Evolutionary conservation across 495 filamentous ascomycete species (phyloP).

Genomic region (Chlorociboria aeruginascens): DNA sequence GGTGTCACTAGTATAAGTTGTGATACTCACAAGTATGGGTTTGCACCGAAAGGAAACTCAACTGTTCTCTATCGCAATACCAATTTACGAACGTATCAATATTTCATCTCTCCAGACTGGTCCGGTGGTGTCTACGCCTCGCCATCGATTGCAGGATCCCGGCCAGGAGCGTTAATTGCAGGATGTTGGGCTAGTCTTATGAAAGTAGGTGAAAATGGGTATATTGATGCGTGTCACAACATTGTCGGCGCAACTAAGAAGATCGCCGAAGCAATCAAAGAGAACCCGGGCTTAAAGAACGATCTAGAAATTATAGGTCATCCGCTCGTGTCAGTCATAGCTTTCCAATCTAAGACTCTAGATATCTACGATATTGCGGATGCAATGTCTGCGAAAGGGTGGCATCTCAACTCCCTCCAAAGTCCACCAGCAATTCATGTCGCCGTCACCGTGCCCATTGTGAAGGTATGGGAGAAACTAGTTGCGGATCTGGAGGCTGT

Average conservation of each 20-base stretch:
- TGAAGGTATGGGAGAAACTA: slow-evolving; percentile 63
- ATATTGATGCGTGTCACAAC: slow-evolving; percentile 68
- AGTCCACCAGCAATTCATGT: slow-evolving; percentile 90
- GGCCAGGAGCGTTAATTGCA: slow-evolving; percentile 87
- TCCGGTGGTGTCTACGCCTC: slow-evolving; percentile 93
- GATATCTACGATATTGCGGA: slow-evolving; percentile 85
- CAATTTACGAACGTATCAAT: slow-evolving; percentile 72
- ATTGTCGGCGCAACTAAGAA: slow-evolving; percentile 84
- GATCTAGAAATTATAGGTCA: slow-evolving; percentile 75
- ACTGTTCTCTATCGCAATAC: slow-evolving; percentile 80
- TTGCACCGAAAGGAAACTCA: slow-evolving; percentile 93
- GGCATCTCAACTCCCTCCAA: slow-evolving; percentile 91
- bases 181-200: slow-evolving; percentile 89
- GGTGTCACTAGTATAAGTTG: slow-evolving; percentile 93
- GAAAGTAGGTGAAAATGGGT: slow-evolving; percentile 78
- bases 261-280: slow-evolving; percentile 63
- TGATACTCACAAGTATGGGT: slow-evolving; percentile 98
- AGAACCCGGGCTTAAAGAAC: slow-evolving; percentile 47
- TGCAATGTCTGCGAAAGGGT: slow-evolving; percentile 68
- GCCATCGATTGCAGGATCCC: slow-evolving; percentile 77
- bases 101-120: slow-evolving; percentile 94
- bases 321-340: slow-evolving; percentile 81
- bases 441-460: slow-evolving; percentile 86
- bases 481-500: slow-evolving; percentile 66
- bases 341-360: slow-evolving; percentile 67